Evolutionary conservation across 805 yeast species (phyloP), one percentile per base, ranked within the genome.

Genomic region (Pichia deserticola): DNA sequence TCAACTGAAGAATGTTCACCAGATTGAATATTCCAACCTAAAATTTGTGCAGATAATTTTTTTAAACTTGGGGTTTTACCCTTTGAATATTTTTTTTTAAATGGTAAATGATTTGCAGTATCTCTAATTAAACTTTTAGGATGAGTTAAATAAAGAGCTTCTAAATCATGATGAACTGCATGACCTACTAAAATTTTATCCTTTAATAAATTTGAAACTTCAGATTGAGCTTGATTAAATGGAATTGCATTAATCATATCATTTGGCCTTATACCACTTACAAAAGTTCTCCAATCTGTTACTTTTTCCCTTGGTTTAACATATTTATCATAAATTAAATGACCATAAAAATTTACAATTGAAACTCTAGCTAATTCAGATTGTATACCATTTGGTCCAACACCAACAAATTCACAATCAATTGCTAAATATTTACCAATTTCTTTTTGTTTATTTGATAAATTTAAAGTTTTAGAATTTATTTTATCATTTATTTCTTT

Each of bases 351-450:
- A 62, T 90, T 89, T 4, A 90, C 97, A 11, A 90, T 70, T 0
- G 97, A 88, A 0, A 89, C 93, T 56, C 97, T 74, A 0, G 96
- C 97, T 13, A 90, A 70, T 1, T 82, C 92, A 5, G 89, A 81
- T 42, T 74, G 79, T 9, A 62, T 51, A 6, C 95, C 95, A 9
- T 81, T 82, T 5, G 76, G 78, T 0, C 96, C 97, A 2, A 86
- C 83, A 10, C 97, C 97, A 2, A 90, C 97, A 71, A 90, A 89
- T 59, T 90, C 98, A 70, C 97, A 89, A 66, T 90, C 98, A 53
- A 90, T 78, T 1, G 96, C 88, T 2, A 89, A 52, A 57, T 77
- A 89, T 58, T 77, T 84, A 1, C 97, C 97, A 1, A 81, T 70
- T 41, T 75, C 74, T 34, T 42, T 48, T 29, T 52, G 40, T 6